phyloP scores from a whole-genome alignment of 768 basidiomycete species.

The Gyrodon lividus region DNA sequence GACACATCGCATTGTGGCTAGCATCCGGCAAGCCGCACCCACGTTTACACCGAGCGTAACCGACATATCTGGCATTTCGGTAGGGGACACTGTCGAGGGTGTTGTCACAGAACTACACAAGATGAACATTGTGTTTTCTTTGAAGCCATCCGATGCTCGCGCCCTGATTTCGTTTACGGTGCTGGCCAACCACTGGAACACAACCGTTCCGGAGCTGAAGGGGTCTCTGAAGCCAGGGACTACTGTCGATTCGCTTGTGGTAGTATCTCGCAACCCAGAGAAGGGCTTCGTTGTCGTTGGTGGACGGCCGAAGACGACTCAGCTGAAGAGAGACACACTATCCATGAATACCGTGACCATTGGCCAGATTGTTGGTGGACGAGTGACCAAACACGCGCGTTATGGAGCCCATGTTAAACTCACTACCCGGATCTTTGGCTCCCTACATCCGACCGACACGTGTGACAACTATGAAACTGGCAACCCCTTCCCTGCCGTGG shows the following conservation, averaged over 20 bases:
- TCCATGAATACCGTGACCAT: conserved; percentile 64
- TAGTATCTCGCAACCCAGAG: conserved; percentile 86
- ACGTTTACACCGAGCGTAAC: conserved; percentile 46
- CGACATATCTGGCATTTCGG: conserved; percentile 72
- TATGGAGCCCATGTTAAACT: conserved; percentile 80
- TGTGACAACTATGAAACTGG: conserved; percentile 74
- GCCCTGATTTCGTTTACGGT: conserved; percentile 87
- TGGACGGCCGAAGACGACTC: conserved; percentile 59
- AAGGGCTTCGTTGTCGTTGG: conserved; percentile 86
- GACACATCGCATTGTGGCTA: conserved; percentile 70
- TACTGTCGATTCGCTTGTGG: conserved; percentile 70
- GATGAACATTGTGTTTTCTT: conserved; percentile 73
- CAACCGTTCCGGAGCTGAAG: conserved; percentile 66
- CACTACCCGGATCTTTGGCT: conserved; percentile 65
- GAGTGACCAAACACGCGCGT: conserved; percentile 71
- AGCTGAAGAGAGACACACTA: conserved; percentile 49
- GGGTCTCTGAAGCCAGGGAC: conserved; percentile 65
- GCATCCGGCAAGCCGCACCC: conserved; percentile 76
- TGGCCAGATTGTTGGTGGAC: conserved; percentile 78
- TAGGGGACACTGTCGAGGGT: conserved; percentile 73
- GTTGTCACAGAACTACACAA: conserved; percentile 79
- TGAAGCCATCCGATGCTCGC: conserved; percentile 66
- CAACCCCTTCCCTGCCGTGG: conserved; percentile 55
- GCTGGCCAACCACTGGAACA: conserved; percentile 74
- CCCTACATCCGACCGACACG: conserved; percentile 78